phyloP scores from a whole-genome alignment of 2,329 filamentous ascomycete genomes.

The Epichloe aotearoae region DNA sequence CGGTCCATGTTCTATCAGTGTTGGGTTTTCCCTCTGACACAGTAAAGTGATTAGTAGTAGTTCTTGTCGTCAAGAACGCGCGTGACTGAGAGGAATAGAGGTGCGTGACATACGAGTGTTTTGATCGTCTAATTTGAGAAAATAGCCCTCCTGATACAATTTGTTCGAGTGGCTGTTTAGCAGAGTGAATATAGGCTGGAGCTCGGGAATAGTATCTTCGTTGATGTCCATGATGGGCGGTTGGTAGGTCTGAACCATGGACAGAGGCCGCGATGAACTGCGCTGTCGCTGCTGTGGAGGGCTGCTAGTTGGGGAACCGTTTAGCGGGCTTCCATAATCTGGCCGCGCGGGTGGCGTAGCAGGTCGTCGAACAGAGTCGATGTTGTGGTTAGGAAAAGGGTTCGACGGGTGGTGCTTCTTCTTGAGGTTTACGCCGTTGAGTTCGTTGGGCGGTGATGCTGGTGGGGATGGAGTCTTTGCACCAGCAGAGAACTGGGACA shows the following conservation, averaged over 20 bases:
- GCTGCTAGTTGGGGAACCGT: conserved; percentile 29
- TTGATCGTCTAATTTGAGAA: conserved; percentile 89
- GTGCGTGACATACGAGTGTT: conserved; percentile 59
- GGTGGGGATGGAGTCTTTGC: conserved; percentile 32
- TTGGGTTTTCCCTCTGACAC: conserved; percentile 69
- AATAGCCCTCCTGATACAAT: conserved; percentile 95
- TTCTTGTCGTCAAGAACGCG: neutral
- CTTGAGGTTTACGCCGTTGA: conserved; percentile 18
- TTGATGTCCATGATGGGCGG: conserved; percentile 76
- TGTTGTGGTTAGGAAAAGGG: conserved; percentile 23
- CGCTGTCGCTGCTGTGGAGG: conserved; percentile 29
- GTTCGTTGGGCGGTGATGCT: conserved; percentile 29
- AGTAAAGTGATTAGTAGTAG: conserved; percentile 1
- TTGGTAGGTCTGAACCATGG: conserved; percentile 76
- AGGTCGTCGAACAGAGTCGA: conserved; percentile 22
- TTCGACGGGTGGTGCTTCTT: conserved; percentile 15
- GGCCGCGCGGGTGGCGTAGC: conserved; percentile 24
- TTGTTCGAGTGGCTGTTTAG: conserved; percentile 94
- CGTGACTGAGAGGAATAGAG: neutral
- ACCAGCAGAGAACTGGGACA: conserved; percentile 59
- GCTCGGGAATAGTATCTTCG: conserved; percentile 77
- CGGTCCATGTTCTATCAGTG: conserved; percentile 77
- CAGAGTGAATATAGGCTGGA: conserved; percentile 86
- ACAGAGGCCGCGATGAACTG: conserved; percentile 57
- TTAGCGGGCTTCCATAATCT: conserved; percentile 30